Evolutionary conservation across 192 early-diverging fungal genomes (phyloP).

Genomic region (Coemansia sp.): DNA sequence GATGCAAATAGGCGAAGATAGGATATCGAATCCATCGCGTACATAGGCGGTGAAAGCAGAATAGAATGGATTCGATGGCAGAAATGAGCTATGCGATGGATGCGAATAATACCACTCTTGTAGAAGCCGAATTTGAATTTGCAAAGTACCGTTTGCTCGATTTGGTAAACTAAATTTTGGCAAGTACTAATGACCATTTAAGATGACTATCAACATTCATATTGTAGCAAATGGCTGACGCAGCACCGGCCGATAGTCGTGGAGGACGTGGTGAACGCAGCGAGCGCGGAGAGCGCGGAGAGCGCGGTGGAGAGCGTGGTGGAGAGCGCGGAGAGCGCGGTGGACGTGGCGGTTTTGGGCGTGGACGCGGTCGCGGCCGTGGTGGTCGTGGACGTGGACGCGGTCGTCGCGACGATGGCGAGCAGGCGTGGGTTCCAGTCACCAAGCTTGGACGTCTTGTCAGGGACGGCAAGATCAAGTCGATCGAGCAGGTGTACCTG

Average conservation of each 20-base stretch:
- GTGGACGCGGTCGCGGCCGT: constrained; percentile 58
- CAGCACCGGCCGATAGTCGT: constrained; percentile 74
- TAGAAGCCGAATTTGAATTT: too few species aligned
- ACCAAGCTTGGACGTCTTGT: constrained; percentile 99
- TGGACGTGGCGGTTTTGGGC: constrained; percentile 78
- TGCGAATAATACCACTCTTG: neutral
- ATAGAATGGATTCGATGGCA: constrained; percentile 5
- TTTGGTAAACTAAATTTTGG: too few species aligned
- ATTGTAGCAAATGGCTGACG: constrained; percentile 73
- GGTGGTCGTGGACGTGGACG: constrained; percentile 58
- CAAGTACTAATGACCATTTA: too few species aligned
- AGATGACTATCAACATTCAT: too few species aligned
- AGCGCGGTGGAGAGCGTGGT: constrained; percentile 52
- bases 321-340: too few species aligned
- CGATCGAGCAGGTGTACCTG: constrained; percentile 96
- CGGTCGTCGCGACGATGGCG: constrained; percentile 83
- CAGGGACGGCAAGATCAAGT: constrained; percentile 95
- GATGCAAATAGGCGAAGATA: neutral
- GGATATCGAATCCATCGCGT: neutral
- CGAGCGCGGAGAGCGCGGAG: constrained; percentile 77
- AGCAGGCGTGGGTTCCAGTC: constrained; percentile 89
- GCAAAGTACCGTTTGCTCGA: too few species aligned
- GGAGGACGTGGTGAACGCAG: constrained; percentile 58
- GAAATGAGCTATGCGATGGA: neutral
- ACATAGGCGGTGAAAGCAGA: neutral